These are phyloP conservation scores for Fusarium metavorans DNA, from an alignment of 2,329 filamentous ascomycete species.

Conservation along the genomic window DNA sequence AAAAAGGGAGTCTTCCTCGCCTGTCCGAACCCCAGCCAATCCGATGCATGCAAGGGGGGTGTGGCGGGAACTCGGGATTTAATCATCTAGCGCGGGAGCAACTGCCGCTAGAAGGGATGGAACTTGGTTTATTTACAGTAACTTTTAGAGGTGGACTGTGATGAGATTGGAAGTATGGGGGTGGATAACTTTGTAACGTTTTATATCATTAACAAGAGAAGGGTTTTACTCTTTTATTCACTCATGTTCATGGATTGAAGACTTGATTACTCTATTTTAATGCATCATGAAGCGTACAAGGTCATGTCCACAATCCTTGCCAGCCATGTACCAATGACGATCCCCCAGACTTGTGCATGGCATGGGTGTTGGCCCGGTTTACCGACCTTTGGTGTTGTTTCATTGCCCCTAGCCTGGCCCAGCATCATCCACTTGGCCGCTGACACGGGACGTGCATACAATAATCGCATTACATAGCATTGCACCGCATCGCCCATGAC, in stretches of 20 bases:
- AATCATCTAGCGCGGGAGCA: slow-evolving; percentile 7
- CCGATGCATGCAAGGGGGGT: neutral
- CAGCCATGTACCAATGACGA: neutral
- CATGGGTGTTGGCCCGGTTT: neutral
- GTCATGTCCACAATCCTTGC: neutral
- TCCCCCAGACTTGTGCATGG: neutral
- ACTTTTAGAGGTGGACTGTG: neutral
- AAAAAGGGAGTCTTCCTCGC: neutral
- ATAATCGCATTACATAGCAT: neutral
- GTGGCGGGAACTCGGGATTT: slow-evolving; percentile 8
- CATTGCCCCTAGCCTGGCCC: neutral
- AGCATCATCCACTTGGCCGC: neutral
- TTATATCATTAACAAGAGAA: neutral
- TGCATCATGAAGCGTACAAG: neutral
- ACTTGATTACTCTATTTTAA: neutral
- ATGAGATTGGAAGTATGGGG: neutral
- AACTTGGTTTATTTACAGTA: neutral
- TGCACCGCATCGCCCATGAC: neutral
- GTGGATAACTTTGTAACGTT: neutral
- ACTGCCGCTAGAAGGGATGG: neutral
- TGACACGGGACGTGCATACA: neutral
- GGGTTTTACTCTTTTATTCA: neutral
- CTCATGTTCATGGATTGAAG: neutral
- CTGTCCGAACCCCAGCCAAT: neutral
- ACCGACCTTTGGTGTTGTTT: neutral